Evolutionary conservation across 1,139 yeast species (phyloP).

Genomic region (Arxiozyma slooffiae): DNA sequence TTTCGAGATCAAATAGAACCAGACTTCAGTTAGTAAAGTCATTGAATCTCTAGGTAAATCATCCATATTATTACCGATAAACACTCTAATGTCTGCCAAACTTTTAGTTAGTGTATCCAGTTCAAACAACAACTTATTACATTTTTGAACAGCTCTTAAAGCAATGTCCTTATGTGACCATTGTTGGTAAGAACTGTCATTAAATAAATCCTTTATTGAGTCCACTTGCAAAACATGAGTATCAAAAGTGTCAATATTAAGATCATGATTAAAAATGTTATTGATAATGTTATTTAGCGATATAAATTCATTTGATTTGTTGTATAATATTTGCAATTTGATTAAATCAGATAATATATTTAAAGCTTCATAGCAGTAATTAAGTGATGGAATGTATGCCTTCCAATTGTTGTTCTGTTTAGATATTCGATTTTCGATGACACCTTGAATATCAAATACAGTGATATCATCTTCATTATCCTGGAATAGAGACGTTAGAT

Average conservation of each 20-base stretch:
- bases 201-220: not conserved
- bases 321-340: constrained; percentile 4
- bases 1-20: constrained; percentile 19
- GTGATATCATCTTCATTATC: not conserved
- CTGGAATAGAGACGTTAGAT: constrained; percentile 1
- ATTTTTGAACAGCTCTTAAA: constrained; percentile 19
- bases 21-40: constrained; percentile 20
- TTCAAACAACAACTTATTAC: constrained; percentile 21
- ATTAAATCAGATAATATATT: constrained; percentile 3
- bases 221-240: not conserved
- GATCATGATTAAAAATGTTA: not conserved
- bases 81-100: constrained; percentile 11
- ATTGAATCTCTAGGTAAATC: constrained; percentile 15
- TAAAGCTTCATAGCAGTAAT: constrained; percentile 5
- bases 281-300: constrained; percentile 1
- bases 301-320: constrained; percentile 1
- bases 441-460: not conserved
- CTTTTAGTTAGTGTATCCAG: constrained; percentile 14
- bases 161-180: constrained; percentile 18
- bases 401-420: not conserved
- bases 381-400: not conserved
- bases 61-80: constrained; percentile 8
- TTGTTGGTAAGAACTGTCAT: not conserved
- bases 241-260: not conserved
- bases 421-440: not conserved